Base-by-base conservation (phyloP, 177 flowering plant species). In the Vitis hybrid region DNA sequence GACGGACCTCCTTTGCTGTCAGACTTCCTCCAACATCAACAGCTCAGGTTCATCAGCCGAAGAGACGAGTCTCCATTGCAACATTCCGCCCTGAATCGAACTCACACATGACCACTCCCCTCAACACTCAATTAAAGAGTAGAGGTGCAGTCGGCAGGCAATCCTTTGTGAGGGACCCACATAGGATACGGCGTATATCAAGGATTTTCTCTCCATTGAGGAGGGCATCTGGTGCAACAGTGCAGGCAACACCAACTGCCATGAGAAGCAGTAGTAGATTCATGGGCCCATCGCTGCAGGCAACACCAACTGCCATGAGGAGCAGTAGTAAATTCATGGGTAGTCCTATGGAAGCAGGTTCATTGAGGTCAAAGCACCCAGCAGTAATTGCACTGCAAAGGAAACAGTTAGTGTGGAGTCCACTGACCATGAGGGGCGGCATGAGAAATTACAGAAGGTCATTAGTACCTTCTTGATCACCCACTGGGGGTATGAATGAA, bases 391-490 rank as follows among this genome's bases (percentile, higher is more conserved):
- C 96, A 14, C 65, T 91, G 68, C 91, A 87, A 65, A 78, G 75
- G 77, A 86, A 87, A 64, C 71, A 81, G 14, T 30, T 92, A 19
- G 84, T 88, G 5, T 93, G 93, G 97, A 92, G 98, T 78, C 98
- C 97, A 1, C 79, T 90, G 52, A 90, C 79, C 81, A 60, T 74
- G 59, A 87, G 72, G 74, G 77, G 78, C 35, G 76, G 78, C 35
- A 52, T 78, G 79, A 86, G 79, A 67, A 81, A 61, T 75, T 66
- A 60, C 54, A 79, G 90, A 72, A 88, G 64, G 64, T 74, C 91
- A 18, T 49, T 87, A 21, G 32, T 78, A 71, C 83, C 87, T 49
- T 70, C 78, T 54, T 64, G 76, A 74, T 62, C 63, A 4, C 2
- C 70, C 16, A 27, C 65, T 56, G 64, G 65, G 65, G 4, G 66